Percentiles rank a stretch among this genome's conserved stretches.
Conservation (phyloP, 139 green algal genomes). For the Yamagishiella unicocca region DNA sequence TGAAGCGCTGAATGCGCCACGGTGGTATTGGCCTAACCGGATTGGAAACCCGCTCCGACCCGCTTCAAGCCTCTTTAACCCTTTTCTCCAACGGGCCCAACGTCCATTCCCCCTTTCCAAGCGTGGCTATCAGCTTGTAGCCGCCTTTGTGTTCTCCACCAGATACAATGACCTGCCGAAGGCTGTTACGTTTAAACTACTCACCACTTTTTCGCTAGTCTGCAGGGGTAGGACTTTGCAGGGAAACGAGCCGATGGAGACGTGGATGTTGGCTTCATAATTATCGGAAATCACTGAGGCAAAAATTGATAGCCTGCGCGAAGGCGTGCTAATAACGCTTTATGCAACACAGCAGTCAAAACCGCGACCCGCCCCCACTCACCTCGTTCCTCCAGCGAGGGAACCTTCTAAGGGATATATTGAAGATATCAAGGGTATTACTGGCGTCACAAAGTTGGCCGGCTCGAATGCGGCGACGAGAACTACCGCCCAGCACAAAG, state of each 20-base stretch:
- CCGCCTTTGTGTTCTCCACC: background rate
- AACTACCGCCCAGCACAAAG: background rate
- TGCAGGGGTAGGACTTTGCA: background rate
- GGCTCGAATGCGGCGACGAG: background rate
- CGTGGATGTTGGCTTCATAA: background rate
- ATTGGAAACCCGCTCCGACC: background rate
- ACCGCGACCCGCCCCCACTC: background rate
- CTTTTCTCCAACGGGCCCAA: background rate
- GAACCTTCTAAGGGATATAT: background rate
- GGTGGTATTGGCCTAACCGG: background rate
- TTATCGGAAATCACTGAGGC: background rate
- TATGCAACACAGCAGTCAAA: background rate
- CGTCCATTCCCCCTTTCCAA: background rate
- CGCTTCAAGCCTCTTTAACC: background rate
- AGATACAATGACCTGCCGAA: background rate
- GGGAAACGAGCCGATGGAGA: background rate
- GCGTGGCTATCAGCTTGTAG: background rate
- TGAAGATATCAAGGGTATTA: background rate
- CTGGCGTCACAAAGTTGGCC: background rate
- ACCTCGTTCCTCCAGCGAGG: constrained; percentile 1
- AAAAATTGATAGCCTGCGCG: background rate
- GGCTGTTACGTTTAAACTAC: background rate
- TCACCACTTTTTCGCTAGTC: background rate
- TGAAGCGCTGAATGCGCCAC: background rate
- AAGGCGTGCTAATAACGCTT: too few relatives aligned